Evolutionary conservation across 1,139 yeast species (phyloP), one percentile per base, ranked within the genome.

Genomic region (Candida sp.): DNA sequence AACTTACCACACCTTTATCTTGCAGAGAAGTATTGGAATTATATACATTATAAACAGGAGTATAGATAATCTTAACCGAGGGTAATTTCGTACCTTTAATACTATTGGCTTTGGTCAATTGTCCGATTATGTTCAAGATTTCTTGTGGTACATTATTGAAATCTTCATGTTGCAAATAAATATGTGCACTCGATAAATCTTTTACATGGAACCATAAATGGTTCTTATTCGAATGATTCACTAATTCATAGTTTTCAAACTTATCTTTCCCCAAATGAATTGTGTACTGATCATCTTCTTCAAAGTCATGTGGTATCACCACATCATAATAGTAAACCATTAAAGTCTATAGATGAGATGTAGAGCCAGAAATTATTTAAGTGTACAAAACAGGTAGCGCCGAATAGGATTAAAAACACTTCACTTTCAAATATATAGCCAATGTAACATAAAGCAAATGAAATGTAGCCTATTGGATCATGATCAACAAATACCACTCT

Each of bases 171-270:
- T 88, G 78, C 29, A 87, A 63, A 54, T 88, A 88, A n/a, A 88
- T 75, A 59, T 88, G 96, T 0, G 95, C 95, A 36, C 91, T 84
- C 8, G 91, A 83, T 43, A 82, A 72, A 52, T 84, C 85, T 54
- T 87, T 95, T 6, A 84, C 91, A 60, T 87, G 96, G 56, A 88
- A 87, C 95, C 96, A 88, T 6, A 86, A 68, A 57, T 86, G 87
- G 46, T 77, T 79, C 12, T 82, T 83, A 51, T 79, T 75, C 0
- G 93, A 89, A 55, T 81, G 76, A 56, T 81, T 82, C 46, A 88
- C 84, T 46, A 88, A 65, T 22, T 81, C 77, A 55, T 86, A 95
- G 58, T 87, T 87, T 61, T 87, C 95, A 48, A 73, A 68, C 60
- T 86, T 86, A 59, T 87, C 88, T 55, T 77, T 82, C 3, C 96